These are phyloP conservation scores for Bruguiera parviflora DNA, from an alignment of 345 rosid genomes.

Conservation along the genomic window DNA sequence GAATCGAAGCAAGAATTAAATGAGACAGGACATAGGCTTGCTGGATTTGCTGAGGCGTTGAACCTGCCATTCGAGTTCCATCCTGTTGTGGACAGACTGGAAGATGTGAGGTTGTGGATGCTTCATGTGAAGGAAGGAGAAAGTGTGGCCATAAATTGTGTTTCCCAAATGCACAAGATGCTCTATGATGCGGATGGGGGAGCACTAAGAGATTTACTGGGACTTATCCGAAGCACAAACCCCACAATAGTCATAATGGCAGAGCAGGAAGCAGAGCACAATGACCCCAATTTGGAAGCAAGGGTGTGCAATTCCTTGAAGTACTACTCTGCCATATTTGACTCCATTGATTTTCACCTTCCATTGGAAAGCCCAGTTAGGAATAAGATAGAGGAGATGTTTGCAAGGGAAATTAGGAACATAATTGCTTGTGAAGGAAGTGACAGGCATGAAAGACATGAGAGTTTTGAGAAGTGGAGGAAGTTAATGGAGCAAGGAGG, in stretches of 20 bases:
- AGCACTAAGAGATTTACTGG: conserved; percentile 66
- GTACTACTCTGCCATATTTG: conserved; percentile 78
- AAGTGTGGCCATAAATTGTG: conserved; percentile 73
- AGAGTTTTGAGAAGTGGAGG: conserved; percentile 62
- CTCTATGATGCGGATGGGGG: conserved; percentile 68
- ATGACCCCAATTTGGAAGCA: conserved; percentile 45
- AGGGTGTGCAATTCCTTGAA: conserved; percentile 68
- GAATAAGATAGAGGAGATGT: conserved; percentile 77
- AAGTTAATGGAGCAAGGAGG: conserved; percentile 79
- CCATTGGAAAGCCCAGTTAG: conserved; percentile 61
- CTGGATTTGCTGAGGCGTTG: conserved; percentile 74
- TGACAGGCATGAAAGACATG: conserved; percentile 77
- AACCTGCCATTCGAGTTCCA: conserved; percentile 90
- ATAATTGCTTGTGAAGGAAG: conserved; percentile 90
- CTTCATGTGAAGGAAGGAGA: conserved; percentile 94
- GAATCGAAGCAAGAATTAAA: conserved; percentile 88
- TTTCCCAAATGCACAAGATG: conserved; percentile 81
- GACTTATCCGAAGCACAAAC: conserved; percentile 80
- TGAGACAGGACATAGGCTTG: conserved; percentile 87
- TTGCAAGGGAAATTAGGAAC: conserved; percentile 74
- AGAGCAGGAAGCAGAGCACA: conserved; percentile 83
- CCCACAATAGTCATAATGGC: conserved; percentile 61
- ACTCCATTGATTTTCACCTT: conserved; percentile 57
- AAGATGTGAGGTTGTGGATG: conserved; percentile 99
- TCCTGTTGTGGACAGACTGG: conserved; percentile 89